These are phyloP conservation scores for Starmerella vaccinii DNA, from an alignment of 805 yeast genomes.

Conservation along the genomic window DNA sequence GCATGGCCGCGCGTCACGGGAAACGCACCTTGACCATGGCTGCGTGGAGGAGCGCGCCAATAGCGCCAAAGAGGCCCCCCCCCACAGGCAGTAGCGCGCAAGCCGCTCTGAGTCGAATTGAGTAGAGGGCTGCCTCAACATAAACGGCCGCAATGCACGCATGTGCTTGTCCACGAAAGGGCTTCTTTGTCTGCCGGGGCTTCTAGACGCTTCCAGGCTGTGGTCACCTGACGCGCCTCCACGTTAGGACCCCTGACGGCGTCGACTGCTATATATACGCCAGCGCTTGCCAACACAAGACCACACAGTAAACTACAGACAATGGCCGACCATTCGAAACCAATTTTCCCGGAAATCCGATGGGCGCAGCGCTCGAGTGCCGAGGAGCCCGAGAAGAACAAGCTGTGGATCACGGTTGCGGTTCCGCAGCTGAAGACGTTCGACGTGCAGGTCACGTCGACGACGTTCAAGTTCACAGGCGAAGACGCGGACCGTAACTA, in stretches of 20 bases:
- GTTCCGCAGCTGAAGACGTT: conserved; percentile 60
- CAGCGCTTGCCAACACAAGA: too few relatives aligned
- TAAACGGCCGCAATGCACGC: too few relatives aligned
- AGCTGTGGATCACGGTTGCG: conserved; percentile 62
- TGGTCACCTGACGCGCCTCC: neutral
- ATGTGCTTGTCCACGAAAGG: neutral
- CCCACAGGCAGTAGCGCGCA: too few relatives aligned
- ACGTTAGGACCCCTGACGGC: neutral
- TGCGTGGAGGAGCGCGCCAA: too few relatives aligned
- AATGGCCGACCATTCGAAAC: conserved; percentile 5
- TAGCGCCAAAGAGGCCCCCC: too few relatives aligned
- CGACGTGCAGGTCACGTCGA: conserved; percentile 50
- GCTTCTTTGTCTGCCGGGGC: neutral
- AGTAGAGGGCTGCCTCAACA: too few relatives aligned
- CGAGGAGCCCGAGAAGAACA: conserved; percentile 60
- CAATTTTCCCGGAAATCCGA: conserved; percentile 43
- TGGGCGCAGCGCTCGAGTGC: conserved; percentile 96
- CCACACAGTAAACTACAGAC: too few relatives aligned
- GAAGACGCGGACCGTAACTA: conserved; percentile 41
- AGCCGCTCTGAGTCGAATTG: too few relatives aligned
- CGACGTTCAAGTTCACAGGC: conserved; percentile 44
- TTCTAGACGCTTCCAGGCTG: conserved; percentile 3
- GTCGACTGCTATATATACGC: neutral
- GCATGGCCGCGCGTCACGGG: neutral
- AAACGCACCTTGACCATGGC: too few relatives aligned